phyloP scores from a whole-genome alignment of 805 yeast species.

The Candida multigemmis region DNA sequence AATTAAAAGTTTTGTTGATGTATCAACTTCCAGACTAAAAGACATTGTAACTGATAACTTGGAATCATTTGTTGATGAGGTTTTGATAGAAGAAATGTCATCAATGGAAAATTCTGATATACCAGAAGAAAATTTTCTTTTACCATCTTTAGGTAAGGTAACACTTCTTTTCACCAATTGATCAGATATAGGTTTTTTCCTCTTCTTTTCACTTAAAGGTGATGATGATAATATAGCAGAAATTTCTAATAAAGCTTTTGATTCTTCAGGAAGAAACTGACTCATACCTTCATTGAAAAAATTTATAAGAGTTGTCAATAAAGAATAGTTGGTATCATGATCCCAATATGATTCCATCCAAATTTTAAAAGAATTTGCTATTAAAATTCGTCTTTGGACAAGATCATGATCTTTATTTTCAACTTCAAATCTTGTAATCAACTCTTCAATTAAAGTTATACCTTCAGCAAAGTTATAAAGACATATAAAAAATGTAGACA shows the following conservation, averaged over 20 bases:
- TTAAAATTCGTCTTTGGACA: constrained; percentile 55
- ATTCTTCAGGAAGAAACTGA: constrained; percentile 53
- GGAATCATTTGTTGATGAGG: constrained; percentile 31
- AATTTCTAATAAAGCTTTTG: constrained; percentile 50
- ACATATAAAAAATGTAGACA: constrained; percentile 68
- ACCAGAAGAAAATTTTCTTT: too few species aligned
- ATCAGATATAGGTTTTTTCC: constrained; percentile 9
- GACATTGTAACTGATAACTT: constrained; percentile 30
- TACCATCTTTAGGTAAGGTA: constrained; percentile 22
- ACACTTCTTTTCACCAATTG: constrained; percentile 50
- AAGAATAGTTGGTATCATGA: constrained; percentile 45
- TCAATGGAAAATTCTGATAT: constrained; percentile 36
- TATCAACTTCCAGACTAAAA: constrained; percentile 32
- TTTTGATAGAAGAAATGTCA: too few species aligned
- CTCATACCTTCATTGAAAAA: constrained; percentile 74
- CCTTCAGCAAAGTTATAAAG: constrained; percentile 66
- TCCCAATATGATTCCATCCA: constrained; percentile 95
- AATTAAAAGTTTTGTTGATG: constrained; percentile 29
- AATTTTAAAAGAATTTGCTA: constrained; percentile 59
- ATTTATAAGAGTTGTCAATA: constrained; percentile 63
- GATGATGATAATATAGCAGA: constrained; percentile 52
- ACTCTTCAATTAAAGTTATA: constrained; percentile 55
- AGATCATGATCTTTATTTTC: constrained; percentile 27
- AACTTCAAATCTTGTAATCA: constrained; percentile 58
- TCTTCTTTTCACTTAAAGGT: constrained; percentile 40